phyloP scores from a whole-genome alignment of 208 protist species.

The Angomonas deanei region DNA sequence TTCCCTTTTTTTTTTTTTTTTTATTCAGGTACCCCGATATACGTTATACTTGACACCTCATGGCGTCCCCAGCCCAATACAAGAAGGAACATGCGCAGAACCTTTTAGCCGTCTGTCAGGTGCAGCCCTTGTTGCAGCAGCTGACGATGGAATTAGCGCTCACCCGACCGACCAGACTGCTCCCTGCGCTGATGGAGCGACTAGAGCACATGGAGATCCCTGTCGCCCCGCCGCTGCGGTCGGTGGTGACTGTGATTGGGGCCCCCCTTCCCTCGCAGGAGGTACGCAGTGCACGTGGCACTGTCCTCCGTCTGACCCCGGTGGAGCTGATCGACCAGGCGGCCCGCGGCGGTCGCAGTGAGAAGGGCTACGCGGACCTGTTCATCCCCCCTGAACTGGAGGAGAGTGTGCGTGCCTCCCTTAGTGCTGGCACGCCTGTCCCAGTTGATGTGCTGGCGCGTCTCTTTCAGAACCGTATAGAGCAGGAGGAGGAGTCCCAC shows the following conservation, averaged over 20 bases:
- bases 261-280: neutral
- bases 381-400: slow-evolving; percentile 21
- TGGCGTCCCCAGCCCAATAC: slow-evolving; percentile 25
- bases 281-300: neutral
- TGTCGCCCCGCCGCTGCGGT: neutral
- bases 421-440: slow-evolving; percentile 3
- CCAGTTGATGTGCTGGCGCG: slow-evolving; percentile 16
- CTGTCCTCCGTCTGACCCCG: slow-evolving; percentile 5
- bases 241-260: slow-evolving; percentile 2
- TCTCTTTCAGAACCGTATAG: slow-evolving; percentile 22
- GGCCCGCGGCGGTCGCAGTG: slow-evolving; percentile 7
- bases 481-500: slow-evolving; percentile 12
- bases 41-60: neutral
- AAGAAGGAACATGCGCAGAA: slow-evolving; percentile 34
- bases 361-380: slow-evolving; percentile 6
- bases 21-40: neutral
- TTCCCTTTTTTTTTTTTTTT: slow-evolving; percentile 4
- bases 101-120: slow-evolving; percentile 16
- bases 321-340: slow-evolving; percentile 19
- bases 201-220: slow-evolving; percentile 25
- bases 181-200: slow-evolving; percentile 20
- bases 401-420: slow-evolving; percentile 9
- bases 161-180: slow-evolving; percentile 15
- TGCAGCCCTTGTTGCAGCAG: slow-evolving; percentile 33
- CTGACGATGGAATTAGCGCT: slow-evolving; percentile 22